Base-by-base conservation (phyloP, 208 protist genomes). In the Entamoeba invadens region DNA sequence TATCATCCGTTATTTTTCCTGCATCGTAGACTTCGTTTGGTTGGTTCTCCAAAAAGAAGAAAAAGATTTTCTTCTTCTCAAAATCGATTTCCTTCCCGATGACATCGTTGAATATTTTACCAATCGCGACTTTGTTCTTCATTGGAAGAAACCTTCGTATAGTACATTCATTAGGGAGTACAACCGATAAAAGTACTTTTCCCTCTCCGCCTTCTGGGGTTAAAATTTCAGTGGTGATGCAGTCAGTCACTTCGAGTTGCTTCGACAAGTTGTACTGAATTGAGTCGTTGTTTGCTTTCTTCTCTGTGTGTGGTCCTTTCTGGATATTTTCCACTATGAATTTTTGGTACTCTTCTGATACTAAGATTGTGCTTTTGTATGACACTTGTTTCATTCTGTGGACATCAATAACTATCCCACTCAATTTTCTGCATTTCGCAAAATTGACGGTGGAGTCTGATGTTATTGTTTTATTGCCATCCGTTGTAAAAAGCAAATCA, bases 381-480 rank as follows among this genome's bases (percentile, higher is more conserved):
- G 57, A 87, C 12, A 87, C 31, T 87, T 87, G 57, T 87, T 87
- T 21, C 31, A 87, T 87, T 87, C 57, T 87, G 38, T 87, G 31
- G 0, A 87, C 38, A 12, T 21, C 38, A 87, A 87, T 38, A 87
- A 87, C 57, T 42, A 87, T 87, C 8, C 38, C 57, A 87, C 57
- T 87, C 12, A 87, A 31, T 87, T 87, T 87, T 87, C 57, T 87
- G 38, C 57, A 87, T 87, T 87, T 87, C 12, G 57, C 57, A 87
- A 87, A 87, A 87, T 87, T 87, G 38, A 87, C 38, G 8, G 57
- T 87, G 0, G 57, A 87, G 12, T 87, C 57, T 35, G 57, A 87
- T 87, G 57, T 87, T 35, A 87, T 87, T 87, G 57, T 87, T 87
- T 87, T 87, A n/a, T 87, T 87, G 25, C 57, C 57, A 87, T 87